Evolutionary conservation across 768 basidiomycete species (phyloP).

Genomic region (Scleroderma citrinum): DNA sequence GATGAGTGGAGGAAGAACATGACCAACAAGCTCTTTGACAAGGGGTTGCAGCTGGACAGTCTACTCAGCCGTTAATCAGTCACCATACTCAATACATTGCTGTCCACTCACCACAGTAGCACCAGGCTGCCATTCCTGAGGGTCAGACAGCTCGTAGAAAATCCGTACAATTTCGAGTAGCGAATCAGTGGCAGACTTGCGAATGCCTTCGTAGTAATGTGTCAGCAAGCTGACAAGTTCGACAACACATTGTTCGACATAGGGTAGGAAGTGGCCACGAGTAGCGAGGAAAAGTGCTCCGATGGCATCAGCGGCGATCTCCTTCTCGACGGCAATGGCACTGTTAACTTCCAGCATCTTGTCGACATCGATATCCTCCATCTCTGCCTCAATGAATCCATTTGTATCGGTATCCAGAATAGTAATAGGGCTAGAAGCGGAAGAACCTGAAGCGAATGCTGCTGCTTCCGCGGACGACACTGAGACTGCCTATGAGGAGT

Average conservation of each 20-base stretch:
- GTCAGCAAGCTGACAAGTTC: conserved; percentile 73
- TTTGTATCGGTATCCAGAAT: conserved; percentile 51
- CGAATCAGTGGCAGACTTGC: conserved; percentile 87
- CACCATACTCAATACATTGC: neutral
- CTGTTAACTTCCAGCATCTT: conserved; percentile 91
- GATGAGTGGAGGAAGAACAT: conserved; percentile 66
- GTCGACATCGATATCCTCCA: conserved; percentile 78
- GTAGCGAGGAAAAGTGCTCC: conserved; percentile 85
- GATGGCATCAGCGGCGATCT: conserved; percentile 95
- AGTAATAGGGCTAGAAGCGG: conserved; percentile 63
- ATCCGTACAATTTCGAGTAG: conserved; percentile 84
- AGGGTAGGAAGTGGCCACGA: conserved; percentile 82
- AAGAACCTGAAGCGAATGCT: conserved; percentile 69
- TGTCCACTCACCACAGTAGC: conserved; percentile 46
- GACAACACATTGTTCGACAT: conserved; percentile 74
- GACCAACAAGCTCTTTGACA: conserved; percentile 74
- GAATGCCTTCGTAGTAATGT: conserved; percentile 97
- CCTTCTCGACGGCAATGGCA: conserved; percentile 97
- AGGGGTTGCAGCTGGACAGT: conserved; percentile 50
- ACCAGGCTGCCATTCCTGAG: conserved; percentile 80
- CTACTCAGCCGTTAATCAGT: conserved; percentile 22
- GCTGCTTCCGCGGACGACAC: conserved; percentile 45
- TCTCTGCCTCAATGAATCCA: conserved; percentile 53
- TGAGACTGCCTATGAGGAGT: conserved; percentile 1
- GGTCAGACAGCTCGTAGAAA: conserved; percentile 84